These are phyloP conservation scores for Gentiana dahurica DNA, from an alignment of 257 asterid genomes.

Conservation along the genomic window DNA sequence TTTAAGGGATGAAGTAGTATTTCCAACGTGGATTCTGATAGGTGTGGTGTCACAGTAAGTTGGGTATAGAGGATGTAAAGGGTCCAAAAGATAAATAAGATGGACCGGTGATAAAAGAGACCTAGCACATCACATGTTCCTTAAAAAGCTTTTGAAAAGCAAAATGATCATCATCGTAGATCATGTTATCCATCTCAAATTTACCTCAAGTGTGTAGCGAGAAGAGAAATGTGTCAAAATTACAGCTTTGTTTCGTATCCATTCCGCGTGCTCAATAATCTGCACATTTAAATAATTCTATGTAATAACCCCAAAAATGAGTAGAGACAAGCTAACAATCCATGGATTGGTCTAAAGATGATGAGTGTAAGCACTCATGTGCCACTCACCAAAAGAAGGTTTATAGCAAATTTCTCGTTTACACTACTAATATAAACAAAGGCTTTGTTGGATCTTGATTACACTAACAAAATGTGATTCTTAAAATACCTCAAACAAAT, in stretches of 20 bases:
- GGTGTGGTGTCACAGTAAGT: no score
- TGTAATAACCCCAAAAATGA: not conserved
- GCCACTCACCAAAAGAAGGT: not conserved
- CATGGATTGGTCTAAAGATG: slow-evolving; percentile 1
- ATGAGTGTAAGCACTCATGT: not conserved
- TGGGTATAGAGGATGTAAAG: not conserved
- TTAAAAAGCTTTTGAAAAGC: not conserved
- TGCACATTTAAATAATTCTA: slow-evolving; percentile 23
- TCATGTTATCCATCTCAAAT: not conserved
- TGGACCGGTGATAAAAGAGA: no score
- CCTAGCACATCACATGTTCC: not conserved
- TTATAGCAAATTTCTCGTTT: not conserved
- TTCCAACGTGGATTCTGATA: no score
- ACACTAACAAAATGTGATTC: slow-evolving; percentile 1
- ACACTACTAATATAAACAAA: not conserved
- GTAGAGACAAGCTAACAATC: not conserved
- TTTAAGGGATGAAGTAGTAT: no score
- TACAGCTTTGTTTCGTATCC: slow-evolving; percentile 77
- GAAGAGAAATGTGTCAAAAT: slow-evolving; percentile 88
- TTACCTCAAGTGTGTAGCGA: slow-evolving; percentile 85
- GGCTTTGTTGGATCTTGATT: not conserved
- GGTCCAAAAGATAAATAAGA: no score
- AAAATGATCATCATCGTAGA: not conserved
- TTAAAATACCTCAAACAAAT: slow-evolving; percentile 62
- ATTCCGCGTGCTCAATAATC: slow-evolving; percentile 74